These are phyloP conservation scores for Crucihimalaya himalaica DNA, from an alignment of 345 rosid genomes.

Conservation along the genomic window DNA sequence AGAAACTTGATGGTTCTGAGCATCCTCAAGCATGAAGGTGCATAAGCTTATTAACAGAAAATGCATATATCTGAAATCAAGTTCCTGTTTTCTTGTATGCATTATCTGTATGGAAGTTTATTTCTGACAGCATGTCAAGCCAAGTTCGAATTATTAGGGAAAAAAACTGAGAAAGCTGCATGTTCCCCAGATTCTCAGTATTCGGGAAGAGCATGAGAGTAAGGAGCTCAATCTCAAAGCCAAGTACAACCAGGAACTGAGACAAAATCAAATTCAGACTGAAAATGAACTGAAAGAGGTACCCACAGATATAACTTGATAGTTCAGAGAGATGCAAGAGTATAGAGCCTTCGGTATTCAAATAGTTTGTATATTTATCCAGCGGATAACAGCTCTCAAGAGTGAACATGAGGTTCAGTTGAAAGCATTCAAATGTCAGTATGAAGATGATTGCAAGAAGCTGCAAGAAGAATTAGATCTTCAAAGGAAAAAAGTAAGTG, in stretches of 20 bases:
- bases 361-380: not conserved
- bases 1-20: slow-evolving; percentile 1
- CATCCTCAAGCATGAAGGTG: not conserved
- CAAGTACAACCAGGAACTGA: slow-evolving; percentile 62
- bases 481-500: slow-evolving; percentile 20
- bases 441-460: slow-evolving; percentile 22
- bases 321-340: slow-evolving; percentile 5
- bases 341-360: slow-evolving; percentile 6
- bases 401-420: slow-evolving; percentile 20
- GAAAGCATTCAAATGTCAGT: slow-evolving; percentile 22
- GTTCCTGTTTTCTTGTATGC: not conserved
- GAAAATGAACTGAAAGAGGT: slow-evolving; percentile 52
- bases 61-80: not conserved
- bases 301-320: slow-evolving; percentile 1
- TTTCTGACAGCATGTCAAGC: slow-evolving; percentile 1
- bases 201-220: slow-evolving; percentile 35
- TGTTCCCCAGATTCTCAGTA: slow-evolving; percentile 8
- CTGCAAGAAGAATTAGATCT: slow-evolving; percentile 23
- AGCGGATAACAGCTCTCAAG: slow-evolving; percentile 21
- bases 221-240: slow-evolving; percentile 66
- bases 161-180: not conserved
- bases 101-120: not conserved
- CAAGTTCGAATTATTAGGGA: not conserved
- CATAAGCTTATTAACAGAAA: not conserved
- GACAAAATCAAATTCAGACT: slow-evolving; percentile 62